Evolutionary conservation across 306 rosid species (phyloP).

Genomic region (Vachellia pachyceras): DNA sequence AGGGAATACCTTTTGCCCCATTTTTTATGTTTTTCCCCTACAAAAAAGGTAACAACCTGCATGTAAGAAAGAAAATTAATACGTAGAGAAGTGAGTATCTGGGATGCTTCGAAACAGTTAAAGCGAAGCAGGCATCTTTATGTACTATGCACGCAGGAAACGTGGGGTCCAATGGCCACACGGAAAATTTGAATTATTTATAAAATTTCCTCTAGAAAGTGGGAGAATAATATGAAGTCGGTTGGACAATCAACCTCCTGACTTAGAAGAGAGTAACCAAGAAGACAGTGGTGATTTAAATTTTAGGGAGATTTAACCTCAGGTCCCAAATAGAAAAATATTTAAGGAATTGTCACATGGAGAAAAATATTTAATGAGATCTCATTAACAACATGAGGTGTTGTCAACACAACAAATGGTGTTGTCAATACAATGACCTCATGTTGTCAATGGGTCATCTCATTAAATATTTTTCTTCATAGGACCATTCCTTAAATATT

Average conservation of each 20-base stretch:
- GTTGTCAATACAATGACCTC: no score
- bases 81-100: background rate
- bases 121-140: background rate
- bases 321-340: no score
- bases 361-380: no score
- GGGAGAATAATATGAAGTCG: background rate
- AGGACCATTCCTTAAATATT: no score
- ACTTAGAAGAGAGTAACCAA: background rate
- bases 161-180: background rate
- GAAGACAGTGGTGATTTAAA: background rate
- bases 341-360: no score
- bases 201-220: background rate
- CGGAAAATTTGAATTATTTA: background rate
- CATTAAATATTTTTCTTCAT: no score
- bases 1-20: background rate
- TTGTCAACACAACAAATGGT: no score
- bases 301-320: no score
- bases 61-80: background rate
- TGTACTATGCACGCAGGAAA: background rate
- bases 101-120: background rate
- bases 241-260: background rate
- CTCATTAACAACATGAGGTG: no score
- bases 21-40: no score
- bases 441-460: no score
- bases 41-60: no score